These are phyloP conservation scores for Corylus avellana DNA, from an alignment of 306 rosid species.

Conservation along the genomic window DNA sequence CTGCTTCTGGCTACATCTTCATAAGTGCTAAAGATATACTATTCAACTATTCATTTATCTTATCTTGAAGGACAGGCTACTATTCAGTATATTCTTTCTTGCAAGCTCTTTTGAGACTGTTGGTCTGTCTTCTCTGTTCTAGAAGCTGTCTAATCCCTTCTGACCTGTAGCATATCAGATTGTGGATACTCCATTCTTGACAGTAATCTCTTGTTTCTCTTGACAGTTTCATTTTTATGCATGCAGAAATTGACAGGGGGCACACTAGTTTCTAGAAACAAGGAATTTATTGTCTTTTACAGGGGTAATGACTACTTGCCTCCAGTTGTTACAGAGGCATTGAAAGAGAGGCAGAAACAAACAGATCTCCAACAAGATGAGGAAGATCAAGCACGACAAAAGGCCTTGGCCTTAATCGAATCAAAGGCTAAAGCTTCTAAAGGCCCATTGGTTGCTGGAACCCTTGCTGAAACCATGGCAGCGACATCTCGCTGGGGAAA, in stretches of 20 bases:
- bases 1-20: background rate
- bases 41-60: conserved; percentile 3
- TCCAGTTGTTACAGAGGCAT: conserved; percentile 52
- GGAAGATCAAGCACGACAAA: conserved; percentile 72
- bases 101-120: conserved; percentile 15
- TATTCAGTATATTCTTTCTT: conserved; percentile 14
- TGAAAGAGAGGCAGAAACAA: conserved; percentile 66
- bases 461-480: conserved; percentile 87
- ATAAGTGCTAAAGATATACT: background rate
- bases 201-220: conserved; percentile 25
- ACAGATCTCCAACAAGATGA: conserved; percentile 65
- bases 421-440: conserved; percentile 45
- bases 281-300: conserved; percentile 79
- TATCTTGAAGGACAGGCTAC: conserved; percentile 7
- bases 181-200: conserved; percentile 8
- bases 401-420: conserved; percentile 42
- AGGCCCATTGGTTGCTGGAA: conserved; percentile 70
- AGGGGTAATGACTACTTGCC: conserved; percentile 94
- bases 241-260: conserved; percentile 90
- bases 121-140: conserved; percentile 7
- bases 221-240: conserved; percentile 32
- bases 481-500: conserved; percentile 87
- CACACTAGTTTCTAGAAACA: conserved; percentile 88
- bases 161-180: conserved; percentile 14
- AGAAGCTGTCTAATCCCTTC: conserved; percentile 6